Conservation (phyloP, 768 basidiomycete species). For the Tricholoma matsutake region DNA sequence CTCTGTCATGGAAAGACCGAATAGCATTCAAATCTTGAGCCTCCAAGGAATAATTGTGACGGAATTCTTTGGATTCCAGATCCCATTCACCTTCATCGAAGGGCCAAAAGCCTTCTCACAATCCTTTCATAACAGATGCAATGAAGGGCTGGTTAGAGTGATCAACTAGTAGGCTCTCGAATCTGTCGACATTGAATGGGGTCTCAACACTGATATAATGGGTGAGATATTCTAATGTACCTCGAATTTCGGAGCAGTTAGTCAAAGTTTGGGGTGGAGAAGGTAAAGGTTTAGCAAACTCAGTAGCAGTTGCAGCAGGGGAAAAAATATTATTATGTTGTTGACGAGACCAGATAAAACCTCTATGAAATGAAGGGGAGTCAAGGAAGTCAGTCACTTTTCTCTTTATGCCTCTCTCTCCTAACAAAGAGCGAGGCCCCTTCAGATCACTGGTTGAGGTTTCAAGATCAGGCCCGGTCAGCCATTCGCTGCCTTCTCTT, state of each 20-base stretch:
- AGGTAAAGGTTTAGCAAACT: neutral
- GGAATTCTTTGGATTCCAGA: neutral
- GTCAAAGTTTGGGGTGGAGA: neutral
- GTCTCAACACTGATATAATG: constrained; percentile 21
- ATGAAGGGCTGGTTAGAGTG: constrained; percentile 31
- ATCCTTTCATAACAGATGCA: constrained; percentile 17
- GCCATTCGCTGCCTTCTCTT: too few relatives aligned
- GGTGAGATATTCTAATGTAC: neutral
- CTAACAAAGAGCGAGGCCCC: neutral
- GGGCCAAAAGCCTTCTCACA: constrained; percentile 33
- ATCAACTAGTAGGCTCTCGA: constrained; percentile 15
- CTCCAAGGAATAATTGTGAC: constrained; percentile 13
- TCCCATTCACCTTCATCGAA: constrained; percentile 23
- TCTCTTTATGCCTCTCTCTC: neutral
- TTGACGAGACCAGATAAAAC: neutral
- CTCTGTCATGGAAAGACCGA: constrained; percentile 15
- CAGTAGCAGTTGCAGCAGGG: neutral
- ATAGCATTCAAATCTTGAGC: constrained; percentile 12
- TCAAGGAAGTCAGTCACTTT: neutral
- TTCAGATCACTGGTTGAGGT: neutral
- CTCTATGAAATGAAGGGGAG: neutral
- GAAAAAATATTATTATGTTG: neutral
- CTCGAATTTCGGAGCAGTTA: neutral
- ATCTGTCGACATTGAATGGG: too few relatives aligned
- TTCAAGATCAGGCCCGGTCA: too few relatives aligned